These are phyloP conservation scores for Sporothrix inflata DNA, from an alignment of 2,329 filamentous ascomycete genomes.

Conservation along the genomic window DNA sequence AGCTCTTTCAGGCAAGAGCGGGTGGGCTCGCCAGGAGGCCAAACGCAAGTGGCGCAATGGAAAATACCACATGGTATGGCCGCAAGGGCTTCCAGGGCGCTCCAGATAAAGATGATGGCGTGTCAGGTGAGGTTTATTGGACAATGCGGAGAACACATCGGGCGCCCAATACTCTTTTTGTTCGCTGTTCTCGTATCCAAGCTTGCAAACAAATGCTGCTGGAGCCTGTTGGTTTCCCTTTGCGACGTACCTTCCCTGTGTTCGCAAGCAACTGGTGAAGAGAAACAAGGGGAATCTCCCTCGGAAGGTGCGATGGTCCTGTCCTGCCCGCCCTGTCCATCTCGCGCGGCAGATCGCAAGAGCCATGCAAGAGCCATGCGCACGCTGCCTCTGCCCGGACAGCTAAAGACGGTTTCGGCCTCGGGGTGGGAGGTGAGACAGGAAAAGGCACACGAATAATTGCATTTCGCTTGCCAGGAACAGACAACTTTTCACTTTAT, in stretches of 20 bases:
- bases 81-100: background rate
- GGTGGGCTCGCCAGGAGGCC: background rate
- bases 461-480: background rate
- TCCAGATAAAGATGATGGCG: background rate
- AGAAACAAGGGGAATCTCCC: background rate
- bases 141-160: background rate
- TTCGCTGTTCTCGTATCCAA: background rate
- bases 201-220: background rate
- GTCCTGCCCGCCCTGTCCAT: background rate
- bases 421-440: no score
- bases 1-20: background rate
- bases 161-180: no score
- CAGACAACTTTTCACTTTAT: no score
- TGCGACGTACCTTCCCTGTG: background rate
- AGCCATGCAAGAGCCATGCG: background rate
- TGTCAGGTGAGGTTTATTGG: background rate
- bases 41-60: slow-evolving; percentile 6
- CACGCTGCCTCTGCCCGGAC: background rate
- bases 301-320: background rate
- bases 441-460: background rate
- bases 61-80: background rate
- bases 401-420: background rate
- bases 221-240: background rate
- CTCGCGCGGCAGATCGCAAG: background rate
- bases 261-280: background rate